Base-by-base conservation (phyloP, 1,284 basidiomycete species). In the Marasmius fiardii region DNA sequence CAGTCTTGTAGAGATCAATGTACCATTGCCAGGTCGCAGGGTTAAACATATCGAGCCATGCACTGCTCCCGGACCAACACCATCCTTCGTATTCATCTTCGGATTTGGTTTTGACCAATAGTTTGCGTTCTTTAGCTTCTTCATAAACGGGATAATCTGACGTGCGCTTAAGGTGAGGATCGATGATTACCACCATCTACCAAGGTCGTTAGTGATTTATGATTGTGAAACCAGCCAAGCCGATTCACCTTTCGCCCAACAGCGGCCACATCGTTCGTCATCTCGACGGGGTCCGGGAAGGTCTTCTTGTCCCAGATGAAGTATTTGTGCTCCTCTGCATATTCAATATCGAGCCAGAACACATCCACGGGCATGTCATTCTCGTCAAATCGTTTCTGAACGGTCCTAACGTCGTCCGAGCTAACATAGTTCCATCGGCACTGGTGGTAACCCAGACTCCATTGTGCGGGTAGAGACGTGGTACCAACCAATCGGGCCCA, bases 341-440 rank as follows among this genome's bases (percentile, higher is more conserved):
- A 96, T 71, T 98, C 97, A 65, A 99, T 98, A 73, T 99, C 97
- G 44, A 99, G 83, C 97, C 97, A 99, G 66, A 98, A 90, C 6
- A 97, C 95, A 66, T 98, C 97, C 35, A 98, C 86, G 0, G 97
- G 96, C 54, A 98, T 94, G 65, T 97, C 92, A 35, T 89, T 90
- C 62, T 93, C 90, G 61, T 98, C 95, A 67, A 99, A 98, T 53
- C 86, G 78, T 65, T 78, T 80, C 71, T 95, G 90, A 6, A 98
- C 94, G n/a, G 82, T 79, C 18, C 94, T 81, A 4, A 99, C 81
- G 68, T 99, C 97, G 11, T 90, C 85, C 49, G 93, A 89, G 68
- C 87, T 92, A 61, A 97, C 81, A 67, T 99, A 99, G 73, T 99
- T 99, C 97, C 97, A 99, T 45, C 97, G 80, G 71, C 95, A 98